Evolutionary conservation across 23 red algal genomes (phyloP).

Genomic region (Gracilaria vermiculophylla): DNA sequence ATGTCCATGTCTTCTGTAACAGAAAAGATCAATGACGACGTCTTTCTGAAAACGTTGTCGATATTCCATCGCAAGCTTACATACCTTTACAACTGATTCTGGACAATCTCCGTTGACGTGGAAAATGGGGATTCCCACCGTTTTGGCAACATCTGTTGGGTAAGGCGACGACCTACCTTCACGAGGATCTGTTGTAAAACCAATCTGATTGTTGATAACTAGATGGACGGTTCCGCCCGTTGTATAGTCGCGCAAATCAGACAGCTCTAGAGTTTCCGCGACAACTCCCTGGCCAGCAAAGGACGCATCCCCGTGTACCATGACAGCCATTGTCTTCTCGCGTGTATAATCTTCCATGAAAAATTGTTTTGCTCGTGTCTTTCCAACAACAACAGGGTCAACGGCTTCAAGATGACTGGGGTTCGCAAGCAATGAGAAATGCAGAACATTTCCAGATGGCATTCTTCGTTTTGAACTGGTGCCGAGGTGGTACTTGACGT

Average conservation of each 20-base stretch:
- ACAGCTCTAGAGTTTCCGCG: conserved; percentile 94
- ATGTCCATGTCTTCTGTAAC: conserved; percentile 96
- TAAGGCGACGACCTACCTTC: conserved; percentile 96
- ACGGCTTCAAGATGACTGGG: conserved; percentile 98
- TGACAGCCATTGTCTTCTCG: conserved; percentile 80
- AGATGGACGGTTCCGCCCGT: conserved; percentile 96
- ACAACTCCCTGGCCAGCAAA: conserved; percentile 99
- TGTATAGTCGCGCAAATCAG: conserved; percentile 97
- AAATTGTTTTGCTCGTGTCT: conserved; percentile 98
- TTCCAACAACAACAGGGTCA: conserved; percentile 97
- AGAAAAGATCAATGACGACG: conserved; percentile 98
- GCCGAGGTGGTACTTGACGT: conserved; percentile 99
- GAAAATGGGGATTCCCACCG: conserved; percentile 99
- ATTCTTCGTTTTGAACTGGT: conserved; percentile 66
- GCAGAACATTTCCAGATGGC: conserved; percentile 71
- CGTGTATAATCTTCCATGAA: conserved; percentile 83
- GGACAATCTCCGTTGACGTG: conserved; percentile 99
- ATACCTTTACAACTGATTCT: conserved; percentile 94
- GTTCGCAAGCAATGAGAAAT: conserved; percentile 97
- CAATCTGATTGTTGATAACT: conserved; percentile 99
- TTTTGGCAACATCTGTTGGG: conserved; percentile 98
- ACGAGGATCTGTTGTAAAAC: conserved; percentile 98
- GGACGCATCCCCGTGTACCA: conserved; percentile 97
- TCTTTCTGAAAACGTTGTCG: conserved; percentile 98
- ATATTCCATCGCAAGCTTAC: conserved; percentile 94